phyloP scores from a whole-genome alignment of 352 stramenopile species.

The Hyphochytrium catenoides region DNA sequence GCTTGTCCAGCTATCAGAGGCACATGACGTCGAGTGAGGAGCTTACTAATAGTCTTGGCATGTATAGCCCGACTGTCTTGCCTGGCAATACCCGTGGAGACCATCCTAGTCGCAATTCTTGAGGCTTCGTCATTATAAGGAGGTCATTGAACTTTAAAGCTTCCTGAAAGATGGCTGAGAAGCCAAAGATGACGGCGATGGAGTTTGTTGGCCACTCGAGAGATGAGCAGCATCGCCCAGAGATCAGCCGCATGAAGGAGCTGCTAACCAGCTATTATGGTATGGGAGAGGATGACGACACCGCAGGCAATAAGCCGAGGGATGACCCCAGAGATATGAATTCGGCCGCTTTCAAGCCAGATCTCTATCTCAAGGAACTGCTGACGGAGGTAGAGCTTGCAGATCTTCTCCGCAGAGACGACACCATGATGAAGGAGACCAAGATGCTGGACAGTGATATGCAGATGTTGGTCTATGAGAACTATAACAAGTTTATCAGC shows the following conservation, averaged over 20 bases:
- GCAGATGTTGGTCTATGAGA: constrained; percentile 99
- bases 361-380: constrained; percentile 48
- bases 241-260: constrained; percentile 70
- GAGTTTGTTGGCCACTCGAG: too few species aligned
- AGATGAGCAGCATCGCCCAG: too few species aligned
- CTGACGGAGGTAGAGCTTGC: constrained; percentile 28
- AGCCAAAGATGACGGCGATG: too few species aligned
- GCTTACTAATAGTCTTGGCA: too few species aligned
- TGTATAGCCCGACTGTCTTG: too few species aligned
- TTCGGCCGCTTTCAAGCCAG: constrained; percentile 29
- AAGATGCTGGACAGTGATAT: constrained; percentile 93
- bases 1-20: too few species aligned
- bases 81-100: too few species aligned
- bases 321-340: constrained; percentile 44
- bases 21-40: too few species aligned
- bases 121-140: too few species aligned
- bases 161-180: too few species aligned
- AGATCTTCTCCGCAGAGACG: constrained; percentile 36
- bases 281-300: constrained; percentile 24
- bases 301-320: constrained; percentile 19
- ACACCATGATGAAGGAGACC: constrained; percentile 58
- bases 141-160: too few species aligned
- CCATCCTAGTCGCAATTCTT: too few species aligned
- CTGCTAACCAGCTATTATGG: constrained; percentile 65
- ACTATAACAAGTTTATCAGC: constrained; percentile 99